Evolutionary conservation across 106 monocot species (phyloP).

Genomic region (Cymbidium sinense): DNA sequence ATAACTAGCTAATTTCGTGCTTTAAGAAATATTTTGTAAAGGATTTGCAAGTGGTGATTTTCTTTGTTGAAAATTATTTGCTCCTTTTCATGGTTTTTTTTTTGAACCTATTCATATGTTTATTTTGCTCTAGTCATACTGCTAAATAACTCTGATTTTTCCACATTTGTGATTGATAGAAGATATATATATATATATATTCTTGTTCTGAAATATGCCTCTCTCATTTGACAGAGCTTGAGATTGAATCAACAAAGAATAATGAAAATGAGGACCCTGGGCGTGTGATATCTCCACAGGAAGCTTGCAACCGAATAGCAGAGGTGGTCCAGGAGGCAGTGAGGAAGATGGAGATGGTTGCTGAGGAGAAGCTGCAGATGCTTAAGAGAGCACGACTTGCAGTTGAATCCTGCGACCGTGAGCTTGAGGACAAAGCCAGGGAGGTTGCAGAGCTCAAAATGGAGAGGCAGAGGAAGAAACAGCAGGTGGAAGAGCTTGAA

Average conservation of each 20-base stretch:
- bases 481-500: conserved; percentile 91
- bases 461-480: conserved; percentile 77
- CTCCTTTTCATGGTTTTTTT: background rate
- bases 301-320: conserved; percentile 74
- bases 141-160: background rate
- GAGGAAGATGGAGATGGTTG: conserved; percentile 91
- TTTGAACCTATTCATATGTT: background rate
- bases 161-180: background rate
- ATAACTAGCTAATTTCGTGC: background rate
- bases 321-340: conserved; percentile 96
- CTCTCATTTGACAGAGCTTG: conserved; percentile 48
- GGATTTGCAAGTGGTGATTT: background rate
- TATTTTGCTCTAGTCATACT: background rate
- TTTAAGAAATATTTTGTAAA: background rate
- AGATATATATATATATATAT: background rate
- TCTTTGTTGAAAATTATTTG: background rate
- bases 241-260: conserved; percentile 51
- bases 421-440: conserved; percentile 81
- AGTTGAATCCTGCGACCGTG: conserved; percentile 74
- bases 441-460: conserved; percentile 68
- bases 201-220: conserved; percentile 2
- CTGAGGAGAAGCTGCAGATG: conserved; percentile 73
- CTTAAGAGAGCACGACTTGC: conserved; percentile 63
- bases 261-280: conserved; percentile 49
- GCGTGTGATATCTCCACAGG: conserved; percentile 66